Evolutionary conservation across 1,284 basidiomycete genomes (phyloP).

Genomic region (Austropuccinia psidii): DNA sequence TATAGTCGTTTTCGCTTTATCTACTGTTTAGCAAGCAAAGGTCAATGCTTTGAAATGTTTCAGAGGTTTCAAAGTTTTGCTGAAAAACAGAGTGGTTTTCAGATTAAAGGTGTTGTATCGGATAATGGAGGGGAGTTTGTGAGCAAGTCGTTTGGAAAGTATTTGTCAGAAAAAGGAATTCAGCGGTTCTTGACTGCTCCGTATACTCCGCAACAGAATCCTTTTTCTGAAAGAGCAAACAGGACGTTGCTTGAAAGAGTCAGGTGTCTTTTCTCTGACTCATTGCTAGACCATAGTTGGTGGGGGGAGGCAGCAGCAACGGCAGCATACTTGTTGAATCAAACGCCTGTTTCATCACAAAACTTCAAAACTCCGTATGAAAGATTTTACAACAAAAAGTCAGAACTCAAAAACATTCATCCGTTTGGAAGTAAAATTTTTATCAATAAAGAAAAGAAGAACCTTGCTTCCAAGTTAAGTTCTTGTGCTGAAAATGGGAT

Average conservation of each 20-base stretch:
- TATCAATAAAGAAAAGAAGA: neutral
- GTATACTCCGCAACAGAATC: conserved; percentile 26
- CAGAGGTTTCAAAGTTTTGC: too few relatives aligned
- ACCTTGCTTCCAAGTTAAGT: neutral
- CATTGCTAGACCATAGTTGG: neutral
- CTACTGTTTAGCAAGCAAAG: too few relatives aligned
- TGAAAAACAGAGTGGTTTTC: neutral
- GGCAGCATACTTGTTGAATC: neutral
- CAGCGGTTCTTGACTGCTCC: neutral
- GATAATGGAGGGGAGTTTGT: conserved; percentile 17
- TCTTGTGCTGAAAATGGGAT: neutral
- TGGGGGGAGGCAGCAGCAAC: conserved; percentile 3
- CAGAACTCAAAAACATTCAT: neutral
- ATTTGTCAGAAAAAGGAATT: neutral
- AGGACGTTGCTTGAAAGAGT: conserved; percentile 6
- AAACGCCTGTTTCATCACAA: neutral
- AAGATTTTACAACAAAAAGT: neutral
- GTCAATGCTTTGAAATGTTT: too few relatives aligned
- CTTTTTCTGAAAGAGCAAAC: too few relatives aligned
- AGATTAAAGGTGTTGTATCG: neutral
- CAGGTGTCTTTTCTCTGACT: neutral
- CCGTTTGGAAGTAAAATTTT: conserved; percentile 14
- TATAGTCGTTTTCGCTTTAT: too few relatives aligned
- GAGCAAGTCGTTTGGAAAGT: neutral
- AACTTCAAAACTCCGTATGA: neutral